A percentile compares a stretch with the other conserved stretches of the same genome.
Conservation (phyloP, 1,284 basidiomycete species). For the Papiliotrema flavescens region DNA sequence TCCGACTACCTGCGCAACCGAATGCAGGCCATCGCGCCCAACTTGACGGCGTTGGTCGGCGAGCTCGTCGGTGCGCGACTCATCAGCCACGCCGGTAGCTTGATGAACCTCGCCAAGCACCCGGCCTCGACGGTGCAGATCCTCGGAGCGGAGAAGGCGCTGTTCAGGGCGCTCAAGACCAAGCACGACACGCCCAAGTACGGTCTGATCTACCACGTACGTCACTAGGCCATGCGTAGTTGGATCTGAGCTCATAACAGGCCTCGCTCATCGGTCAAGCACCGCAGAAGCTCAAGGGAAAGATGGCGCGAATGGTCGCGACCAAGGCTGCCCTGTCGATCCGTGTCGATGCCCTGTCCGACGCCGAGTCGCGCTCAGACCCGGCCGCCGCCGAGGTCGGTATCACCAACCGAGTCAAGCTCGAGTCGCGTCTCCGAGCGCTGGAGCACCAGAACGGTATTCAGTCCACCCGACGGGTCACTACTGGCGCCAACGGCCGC, state of each 20-base stretch:
- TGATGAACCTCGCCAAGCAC: constrained; percentile 91
- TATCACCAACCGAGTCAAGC: constrained; percentile 86
- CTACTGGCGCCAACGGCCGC: constrained; percentile 54
- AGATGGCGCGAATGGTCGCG: constrained; percentile 99
- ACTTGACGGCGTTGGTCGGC: constrained; percentile 90
- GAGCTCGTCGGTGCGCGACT: constrained; percentile 94
- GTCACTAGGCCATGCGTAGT: constrained; percentile 29
- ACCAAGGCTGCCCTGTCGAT: constrained; percentile 96
- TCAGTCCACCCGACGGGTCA: constrained; percentile 60
- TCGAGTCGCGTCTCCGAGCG: constrained; percentile 87
- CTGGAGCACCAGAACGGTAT: constrained; percentile 79
- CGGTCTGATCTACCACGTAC: constrained; percentile 90
- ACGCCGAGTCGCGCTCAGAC: constrained; percentile 85
- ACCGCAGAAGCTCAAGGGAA: constrained; percentile 96
- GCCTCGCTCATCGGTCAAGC: constrained; percentile 95
- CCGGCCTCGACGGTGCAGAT: constrained; percentile 98
- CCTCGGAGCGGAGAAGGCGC: constrained; percentile 95
- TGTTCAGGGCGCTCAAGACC: constrained; percentile 97
- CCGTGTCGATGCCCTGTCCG: constrained; percentile 92
- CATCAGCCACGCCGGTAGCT: constrained; percentile 93
- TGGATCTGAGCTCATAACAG: constrained; percentile 47
- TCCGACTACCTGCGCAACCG: constrained; percentile 93
- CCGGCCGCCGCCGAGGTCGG: constrained; percentile 78
- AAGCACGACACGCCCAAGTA: constrained; percentile 99
- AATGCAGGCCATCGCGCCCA: constrained; percentile 96